Base-by-base conservation (phyloP, 1,284 basidiomycete genomes). In the Lentinula novae-zelandiae region DNA sequence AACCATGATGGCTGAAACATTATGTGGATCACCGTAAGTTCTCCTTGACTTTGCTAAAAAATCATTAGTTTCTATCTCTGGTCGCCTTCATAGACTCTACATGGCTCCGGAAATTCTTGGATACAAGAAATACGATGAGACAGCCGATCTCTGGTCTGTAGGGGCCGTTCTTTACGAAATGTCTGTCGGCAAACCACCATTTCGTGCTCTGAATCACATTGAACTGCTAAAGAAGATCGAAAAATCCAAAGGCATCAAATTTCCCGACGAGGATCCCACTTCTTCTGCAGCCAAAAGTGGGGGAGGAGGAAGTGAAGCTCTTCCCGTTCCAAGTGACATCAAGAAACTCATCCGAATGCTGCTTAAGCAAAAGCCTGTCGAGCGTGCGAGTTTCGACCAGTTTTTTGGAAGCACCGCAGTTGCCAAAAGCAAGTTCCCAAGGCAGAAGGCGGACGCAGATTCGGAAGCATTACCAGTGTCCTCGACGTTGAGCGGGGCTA, bases 41-140 rank as follows among this genome's bases (percentile, higher is more conserved):
- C 4, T 27, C 27, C 31, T n/a, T 12, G 34, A 9, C 9, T 63
- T 36, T 50, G 40, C 1, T 13, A 12, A 20, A 1, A 22, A 7
- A 13, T 5, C 9, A 54, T 57, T 34, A 7, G 60, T 44, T 38
- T 17, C 2, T 64, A 22, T 40, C 15, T 31, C 13, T 36, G 27
- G 27, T 27, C 27, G 27, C 27, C 2, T 27, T 27, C 3, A 5
- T 67, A 93, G 92, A 52, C 77, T 99, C 36, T 99, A 99, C 76
- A 99, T 99, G 96, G 96, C 97, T 0, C 96, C 96, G 0, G 96
- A 99, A 75, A 99, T 99, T 65, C 78, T 99, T 17, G 86, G 93
- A 20, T 98, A 98, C 73, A 92, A 99, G 76, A 97, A 96, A 74
- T 98, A 99, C 74, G 95, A 98, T 72, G 95, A 95, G 27, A 98